phyloP scores from a whole-genome alignment of 257 asterid species.

The Salvia rosmarinus region DNA sequence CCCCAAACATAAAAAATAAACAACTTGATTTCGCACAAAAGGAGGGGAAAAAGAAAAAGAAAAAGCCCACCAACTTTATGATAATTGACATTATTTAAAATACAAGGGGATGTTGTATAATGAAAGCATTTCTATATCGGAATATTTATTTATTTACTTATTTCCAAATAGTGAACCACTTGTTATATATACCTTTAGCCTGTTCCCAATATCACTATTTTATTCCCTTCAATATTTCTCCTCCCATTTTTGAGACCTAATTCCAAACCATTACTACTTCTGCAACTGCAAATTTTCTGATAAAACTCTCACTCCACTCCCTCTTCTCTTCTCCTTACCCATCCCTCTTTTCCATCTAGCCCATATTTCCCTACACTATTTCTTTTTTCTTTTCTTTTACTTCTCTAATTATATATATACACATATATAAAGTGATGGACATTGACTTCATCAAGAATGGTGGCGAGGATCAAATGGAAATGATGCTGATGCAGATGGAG shows the following conservation, averaged over 20 bases:
- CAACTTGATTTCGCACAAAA: conserved; percentile 33
- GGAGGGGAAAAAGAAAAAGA: conserved; percentile 8
- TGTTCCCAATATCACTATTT: conserved; percentile 65
- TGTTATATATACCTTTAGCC: conserved; percentile 57
- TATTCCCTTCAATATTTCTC: conserved; percentile 43
- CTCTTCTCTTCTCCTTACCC: conserved; percentile 52
- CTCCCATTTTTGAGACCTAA: conserved; percentile 32
- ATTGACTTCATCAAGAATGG: conserved; percentile 63
- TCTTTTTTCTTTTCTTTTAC: background rate
- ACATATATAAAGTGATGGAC: conserved; percentile 49
- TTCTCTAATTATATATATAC: background rate
- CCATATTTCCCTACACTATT: conserved; percentile 6
- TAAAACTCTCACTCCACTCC: conserved; percentile 67
- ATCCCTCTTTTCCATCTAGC: conserved; percentile 36
- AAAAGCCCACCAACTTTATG: conserved; percentile 50
- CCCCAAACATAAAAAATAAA: conserved; percentile 1
- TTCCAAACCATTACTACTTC: conserved; percentile 8
- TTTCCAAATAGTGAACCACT: conserved; percentile 42
- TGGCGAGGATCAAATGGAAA: conserved; percentile 70
- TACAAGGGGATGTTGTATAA: conserved; percentile 16
- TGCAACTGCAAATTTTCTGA: conserved; percentile 47
- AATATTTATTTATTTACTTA: conserved; percentile 3
- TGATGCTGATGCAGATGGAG: conserved; percentile 91
- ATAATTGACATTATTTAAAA: conserved; percentile 43
- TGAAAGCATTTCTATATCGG: conserved; percentile 16